A percentile compares a stretch with the other conserved stretches of the same genome.
These are phyloP conservation scores for Penicillium pulvis DNA, from an alignment of 495 filamentous ascomycete species.

Conservation along the genomic window DNA sequence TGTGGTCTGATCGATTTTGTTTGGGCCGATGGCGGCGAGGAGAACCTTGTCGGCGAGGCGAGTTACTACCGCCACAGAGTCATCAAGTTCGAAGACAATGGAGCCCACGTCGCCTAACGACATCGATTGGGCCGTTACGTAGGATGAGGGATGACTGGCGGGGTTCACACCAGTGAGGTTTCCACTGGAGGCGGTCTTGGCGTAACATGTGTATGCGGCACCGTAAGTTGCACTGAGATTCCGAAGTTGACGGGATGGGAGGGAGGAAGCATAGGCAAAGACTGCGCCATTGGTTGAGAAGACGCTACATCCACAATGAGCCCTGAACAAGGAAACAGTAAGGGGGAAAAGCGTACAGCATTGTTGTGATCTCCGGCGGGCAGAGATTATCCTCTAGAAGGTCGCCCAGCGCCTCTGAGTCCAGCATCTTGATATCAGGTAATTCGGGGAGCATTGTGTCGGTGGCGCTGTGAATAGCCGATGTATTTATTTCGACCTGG, in stretches of 20 bases:
- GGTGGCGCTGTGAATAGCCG: slow-evolving; percentile 14
- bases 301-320: slow-evolving; percentile 26
- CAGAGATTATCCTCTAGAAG: slow-evolving; percentile 51
- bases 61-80: slow-evolving; percentile 49
- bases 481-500: slow-evolving; percentile 8
- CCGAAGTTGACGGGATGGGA: slow-evolving; percentile 45
- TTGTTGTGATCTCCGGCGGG: slow-evolving; percentile 51
- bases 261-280: slow-evolving; percentile 48
- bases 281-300: slow-evolving; percentile 51
- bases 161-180: slow-evolving; percentile 53
- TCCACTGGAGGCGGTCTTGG: slow-evolving; percentile 46
- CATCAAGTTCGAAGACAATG: slow-evolving; percentile 52
- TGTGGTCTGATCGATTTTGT: slow-evolving; percentile 27
- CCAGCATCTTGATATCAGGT: slow-evolving; percentile 52
- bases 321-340: not conserved
- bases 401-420: slow-evolving; percentile 49
- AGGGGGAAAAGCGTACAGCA: slow-evolving; percentile 32
- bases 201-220: slow-evolving; percentile 51
- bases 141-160: slow-evolving; percentile 50
- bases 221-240: slow-evolving; percentile 52
- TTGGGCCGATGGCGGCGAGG: slow-evolving; percentile 46
- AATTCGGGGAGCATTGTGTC: slow-evolving; percentile 51
- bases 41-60: slow-evolving; percentile 49
- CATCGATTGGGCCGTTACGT: slow-evolving; percentile 49
- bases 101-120: slow-evolving; percentile 53